phyloP scores from a whole-genome alignment of 192 early-diverging fungal species.

The Fimicolochytrium jonesii region DNA sequence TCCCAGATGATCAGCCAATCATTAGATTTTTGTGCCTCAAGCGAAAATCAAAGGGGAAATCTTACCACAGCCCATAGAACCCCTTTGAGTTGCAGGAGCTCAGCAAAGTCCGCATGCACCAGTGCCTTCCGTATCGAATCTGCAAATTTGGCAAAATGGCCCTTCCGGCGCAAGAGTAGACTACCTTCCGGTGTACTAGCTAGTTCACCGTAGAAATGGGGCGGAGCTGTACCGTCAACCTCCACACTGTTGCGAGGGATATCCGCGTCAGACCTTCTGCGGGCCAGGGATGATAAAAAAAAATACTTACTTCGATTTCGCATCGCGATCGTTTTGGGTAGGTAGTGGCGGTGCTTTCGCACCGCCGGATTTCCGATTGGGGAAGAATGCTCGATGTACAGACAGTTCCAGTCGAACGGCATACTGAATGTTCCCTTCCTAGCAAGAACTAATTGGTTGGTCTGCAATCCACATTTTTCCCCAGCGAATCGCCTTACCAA shows the following conservation, averaged over 20 bases:
- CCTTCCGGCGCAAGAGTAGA: constrained; percentile 52
- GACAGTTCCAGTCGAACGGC: constrained; percentile 65
- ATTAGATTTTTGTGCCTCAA: too few species aligned
- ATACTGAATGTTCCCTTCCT: constrained; percentile 63
- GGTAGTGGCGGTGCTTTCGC: too few species aligned
- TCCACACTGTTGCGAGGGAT: constrained; percentile 1
- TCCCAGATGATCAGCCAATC: too few species aligned
- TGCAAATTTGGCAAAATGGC: constrained; percentile 65
- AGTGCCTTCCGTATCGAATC: constrained; percentile 46
- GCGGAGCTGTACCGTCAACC: constrained; percentile 35
- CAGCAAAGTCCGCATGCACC: too few species aligned
- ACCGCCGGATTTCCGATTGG: too few species aligned
- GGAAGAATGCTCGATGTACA: constrained; percentile 45
- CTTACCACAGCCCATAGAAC: constrained; percentile 74
- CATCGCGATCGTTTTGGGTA: too few species aligned
- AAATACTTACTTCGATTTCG: constrained; percentile 18
- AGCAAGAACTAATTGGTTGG: background rate
- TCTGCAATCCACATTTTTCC: too few species aligned
- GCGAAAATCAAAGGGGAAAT: too few species aligned
- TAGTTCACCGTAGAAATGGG: constrained; percentile 80
- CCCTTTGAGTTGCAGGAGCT: constrained; percentile 67
- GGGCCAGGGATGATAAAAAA: background rate
- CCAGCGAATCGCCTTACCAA: too few species aligned
- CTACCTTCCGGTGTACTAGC: constrained; percentile 74
- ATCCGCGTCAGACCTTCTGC: background rate